Evolutionary conservation across 129 eudicot genomes (phyloP), one percentile per base, ranked within the genome.

Genomic region (Chrysanthemum lavandulifolium): DNA sequence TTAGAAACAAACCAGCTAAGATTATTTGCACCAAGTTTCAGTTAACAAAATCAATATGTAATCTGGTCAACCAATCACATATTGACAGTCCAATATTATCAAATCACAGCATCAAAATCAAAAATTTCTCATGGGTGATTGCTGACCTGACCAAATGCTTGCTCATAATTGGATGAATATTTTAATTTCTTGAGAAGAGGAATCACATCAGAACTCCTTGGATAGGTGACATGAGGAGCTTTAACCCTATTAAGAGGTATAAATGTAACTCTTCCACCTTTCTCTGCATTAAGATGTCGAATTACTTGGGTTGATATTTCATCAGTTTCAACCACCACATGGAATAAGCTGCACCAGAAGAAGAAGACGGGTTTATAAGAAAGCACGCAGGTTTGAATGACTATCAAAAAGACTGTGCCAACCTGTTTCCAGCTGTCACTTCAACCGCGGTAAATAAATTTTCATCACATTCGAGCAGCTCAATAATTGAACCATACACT

Each of bases 341-440:
- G 99, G 68, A 88, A 95, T 76, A 95, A 85, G 85, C 99, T 95
- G 99, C 74, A 76, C 9, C 81, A 45, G 56, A 14, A 71, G 73
- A 49, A 36, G 16, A 31, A 18, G 55, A 43, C 18, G 16, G 50
- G 65, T 82, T 62, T 0, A 10, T 40, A 21, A 19, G 10, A 16
- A 63, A 78, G 45, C 67, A 71, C 47, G 19, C 65, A 64, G 49
- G 55, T 36, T 13, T 64, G 33, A 52, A 9, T 36, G 31, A 36
- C 25, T 40, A 4, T 56, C 47, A 50, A 70, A 52, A 74, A 29
- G 52, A 49, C 47, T 60, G 47, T 16, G 13, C 47, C 67, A 69
- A 91, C 99, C 99, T 95, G 84, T 91, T 95, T 79, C 97, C 97
- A 79, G 94, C 99, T 54, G 99, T 95, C 27, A 95, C 97, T 83